These are phyloP conservation scores for Cymbomonas tetramitiformis DNA, from an alignment of 139 green algal species.

Conservation along the genomic window DNA sequence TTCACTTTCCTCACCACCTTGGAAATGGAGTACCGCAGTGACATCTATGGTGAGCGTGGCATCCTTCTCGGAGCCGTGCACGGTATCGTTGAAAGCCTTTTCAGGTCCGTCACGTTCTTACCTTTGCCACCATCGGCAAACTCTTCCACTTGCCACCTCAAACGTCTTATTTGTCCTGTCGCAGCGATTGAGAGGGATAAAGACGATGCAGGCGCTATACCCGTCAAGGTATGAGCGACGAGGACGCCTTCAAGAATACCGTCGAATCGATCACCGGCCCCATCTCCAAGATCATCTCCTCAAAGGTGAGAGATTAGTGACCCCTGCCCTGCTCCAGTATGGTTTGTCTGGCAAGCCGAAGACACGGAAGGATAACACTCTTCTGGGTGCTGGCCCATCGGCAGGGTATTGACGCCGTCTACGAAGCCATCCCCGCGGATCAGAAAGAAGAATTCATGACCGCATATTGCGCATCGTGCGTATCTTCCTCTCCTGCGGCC, in stretches of 20 bases:
- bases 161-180: neutral
- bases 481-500: too few relatives aligned
- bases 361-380: too few relatives aligned
- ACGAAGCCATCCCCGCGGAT: conserved; percentile 55
- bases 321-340: neutral
- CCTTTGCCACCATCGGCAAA: too few relatives aligned
- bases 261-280: conserved; percentile 96
- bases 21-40: conserved; percentile 93
- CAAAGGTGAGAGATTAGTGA: conserved; percentile 25
- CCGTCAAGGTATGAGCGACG: conserved; percentile 43
- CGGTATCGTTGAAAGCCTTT: conserved; percentile 93
- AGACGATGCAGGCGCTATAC: conserved; percentile 67
- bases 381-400: neutral
- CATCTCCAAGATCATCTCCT: conserved; percentile 83
- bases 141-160: neutral
- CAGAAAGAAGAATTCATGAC: conserved; percentile 76
- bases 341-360: too few relatives aligned
- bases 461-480: conserved; percentile 75
- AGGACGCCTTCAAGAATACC: conserved; percentile 89
- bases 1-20: conserved; percentile 96
- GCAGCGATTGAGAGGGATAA: too few relatives aligned
- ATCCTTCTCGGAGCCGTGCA: conserved; percentile 95
- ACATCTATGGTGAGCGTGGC: conserved; percentile 96
- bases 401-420: conserved; percentile 92
- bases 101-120: too few relatives aligned